Evolutionary conservation across 2,329 filamentous ascomycete genomes (phyloP), one percentile per base, ranked within the genome.

Genomic region (Epichloe typhina): DNA sequence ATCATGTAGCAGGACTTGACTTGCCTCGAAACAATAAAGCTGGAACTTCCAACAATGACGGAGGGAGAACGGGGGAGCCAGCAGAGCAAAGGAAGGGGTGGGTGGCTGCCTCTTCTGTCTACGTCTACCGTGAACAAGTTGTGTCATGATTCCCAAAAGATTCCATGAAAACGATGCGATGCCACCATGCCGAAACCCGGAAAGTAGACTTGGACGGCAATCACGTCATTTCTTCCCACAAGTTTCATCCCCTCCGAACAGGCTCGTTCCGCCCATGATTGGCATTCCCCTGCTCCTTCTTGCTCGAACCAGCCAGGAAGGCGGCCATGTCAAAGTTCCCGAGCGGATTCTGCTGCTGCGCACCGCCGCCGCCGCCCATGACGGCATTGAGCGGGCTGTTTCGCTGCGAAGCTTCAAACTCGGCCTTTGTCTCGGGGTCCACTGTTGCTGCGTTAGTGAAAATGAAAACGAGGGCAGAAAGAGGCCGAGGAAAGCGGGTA

Each of bases 351-450:
- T 64, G 62, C 11, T 54, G 57, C 13, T 59, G 57, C 50, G 62
- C 58, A 3, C 57, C 56, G 42, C 52, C 61, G 42, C 52, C 61
- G 43, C 58, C 55, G 50, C 64, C 65, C 54, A 80, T 72, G 59
- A 80, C 59, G 63, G 78, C 73, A 54, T 74, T 76, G 57, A 90
- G 72, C 1, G 85, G 80, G 57, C 80, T 83, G 55, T 80, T 79
- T 69, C 89, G 88, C 66, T 93, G 88, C 62, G 88, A 84, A 61
- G 88, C 86, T 66, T 96, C 89, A 64, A 93, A 95, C 65, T 97
- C 93, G 60, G 87, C 88, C 60, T 83, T 83, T 70, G 88, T 86
- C 68, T 98, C 93, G n/a, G 88, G 88, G 65, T 97, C 93, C 90
- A 98, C 90, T 96, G 61, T 3, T 5, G 15, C 6, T 5, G 19